A percentile compares a stretch with the other conserved stretches of the same genome.
Evolutionary conservation across 192 early-diverging fungal genomes (phyloP).

Genomic region (Backusella tuberculispora): DNA sequence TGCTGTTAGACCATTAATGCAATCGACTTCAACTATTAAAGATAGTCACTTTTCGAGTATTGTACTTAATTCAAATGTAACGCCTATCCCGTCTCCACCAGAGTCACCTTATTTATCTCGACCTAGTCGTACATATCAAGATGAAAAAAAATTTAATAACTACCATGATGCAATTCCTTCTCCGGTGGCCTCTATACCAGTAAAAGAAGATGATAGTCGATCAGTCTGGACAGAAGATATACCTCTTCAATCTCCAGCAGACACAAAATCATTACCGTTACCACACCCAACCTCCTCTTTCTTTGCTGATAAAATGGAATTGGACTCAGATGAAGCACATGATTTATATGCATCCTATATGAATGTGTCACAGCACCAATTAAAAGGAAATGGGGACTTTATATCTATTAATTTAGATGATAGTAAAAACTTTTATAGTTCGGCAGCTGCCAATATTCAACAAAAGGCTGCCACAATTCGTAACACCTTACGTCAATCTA

Average conservation of each 20-base stretch:
- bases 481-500: conserved; percentile 24
- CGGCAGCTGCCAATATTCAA: conserved; percentile 16
- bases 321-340: conserved; percentile 26
- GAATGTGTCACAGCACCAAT: neutral
- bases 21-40: conserved; percentile 9
- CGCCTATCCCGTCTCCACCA: neutral
- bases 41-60: conserved; percentile 11
- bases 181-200: neutral
- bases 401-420: conserved; percentile 21
- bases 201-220: conserved; percentile 7
- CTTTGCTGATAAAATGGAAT: conserved; percentile 31
- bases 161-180: neutral
- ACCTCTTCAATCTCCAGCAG: conserved; percentile 1
- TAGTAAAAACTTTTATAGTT: neutral
- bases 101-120: neutral
- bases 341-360: conserved; percentile 23
- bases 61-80: conserved; percentile 4
- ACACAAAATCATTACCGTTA: neutral
- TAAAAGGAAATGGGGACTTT: conserved; percentile 14
- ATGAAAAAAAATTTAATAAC: neutral
- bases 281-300: conserved; percentile 21
- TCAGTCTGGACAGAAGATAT: conserved; percentile 10
- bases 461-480: conserved; percentile 27
- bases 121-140: neutral
- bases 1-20: conserved; percentile 14